A percentile compares a stretch with the other conserved stretches of the same genome.
phyloP scores from a whole-genome alignment of 306 rosid species.

The Citrullus colocynthis region DNA sequence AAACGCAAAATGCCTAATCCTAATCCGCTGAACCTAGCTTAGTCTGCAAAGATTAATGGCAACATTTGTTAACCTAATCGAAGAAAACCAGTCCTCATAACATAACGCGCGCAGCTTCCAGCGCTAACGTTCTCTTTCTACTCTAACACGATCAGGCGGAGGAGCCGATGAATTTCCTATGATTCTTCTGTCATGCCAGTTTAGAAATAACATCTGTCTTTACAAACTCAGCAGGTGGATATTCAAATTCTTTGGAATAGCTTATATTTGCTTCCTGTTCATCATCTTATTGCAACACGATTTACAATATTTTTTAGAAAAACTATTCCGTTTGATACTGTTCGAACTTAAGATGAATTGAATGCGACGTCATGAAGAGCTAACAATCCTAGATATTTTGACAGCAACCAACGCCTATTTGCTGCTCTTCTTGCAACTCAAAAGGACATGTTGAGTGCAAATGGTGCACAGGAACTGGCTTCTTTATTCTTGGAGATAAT shows the following conservation, averaged over 20 bases:
- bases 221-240: neutral
- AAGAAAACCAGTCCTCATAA: neutral
- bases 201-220: neutral
- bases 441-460: constrained; percentile 70
- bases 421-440: constrained; percentile 71
- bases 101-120: no score
- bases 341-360: neutral
- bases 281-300: neutral
- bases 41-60: neutral
- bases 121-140: neutral
- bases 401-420: constrained; percentile 89
- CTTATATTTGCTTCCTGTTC: neutral
- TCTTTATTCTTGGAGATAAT: constrained; percentile 78
- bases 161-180: neutral
- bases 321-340: neutral
- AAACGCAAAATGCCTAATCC: neutral
- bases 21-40: neutral
- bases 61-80: neutral
- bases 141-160: neutral
- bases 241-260: neutral
- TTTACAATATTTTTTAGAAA: neutral
- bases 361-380: neutral
- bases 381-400: constrained; percentile 4
- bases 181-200: neutral
- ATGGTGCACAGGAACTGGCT: constrained; percentile 95